Base-by-base conservation (phyloP, 805 yeast species). In the Henningerozyma blattae region DNA sequence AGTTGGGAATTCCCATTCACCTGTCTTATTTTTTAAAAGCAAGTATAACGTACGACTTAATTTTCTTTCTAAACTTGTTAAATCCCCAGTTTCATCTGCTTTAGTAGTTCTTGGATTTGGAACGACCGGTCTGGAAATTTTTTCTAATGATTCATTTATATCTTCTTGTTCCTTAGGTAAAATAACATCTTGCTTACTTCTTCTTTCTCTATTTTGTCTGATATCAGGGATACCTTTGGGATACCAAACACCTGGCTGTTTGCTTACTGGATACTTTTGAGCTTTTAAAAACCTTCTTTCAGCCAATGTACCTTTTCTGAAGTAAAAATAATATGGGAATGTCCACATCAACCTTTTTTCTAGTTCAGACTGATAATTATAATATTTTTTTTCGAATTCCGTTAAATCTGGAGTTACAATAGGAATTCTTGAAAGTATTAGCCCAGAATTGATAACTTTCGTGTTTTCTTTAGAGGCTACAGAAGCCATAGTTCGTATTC, bases 301-400 rank as follows among this genome's bases (percentile, higher is more conserved):
- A 3, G 94, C 74, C 41, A 91, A 65, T 1, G 96, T 79, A 41
- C 97, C 97, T 47, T 72, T 77, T 52, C 80, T 83, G 64, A 77
- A 91, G 62, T 87, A 91, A 54, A 75, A 87, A 72, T 85, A 85
- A 46, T 79, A 76, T 4, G 98, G 97, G 58, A 91, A 91, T 0
- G 97, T 86, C 95, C 95, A 86, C 94, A 87, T 86, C 45, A 91
- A 67, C 48, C 97, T 71, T 51, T 77, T 77, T 65, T 86, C 87
- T 35, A 91, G 67, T 55, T 83, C 94, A 33, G 75, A 72, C 58
- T 87, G 94, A 56, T 91, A 91, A 34, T 74, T 64, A 54, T 80
- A 83, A 58, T 78, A 91, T 33, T 75, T 75, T 39, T 64, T 50
- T 47, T 85, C 95, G 46, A 89, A 79, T 36, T 65, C 71, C 8